A percentile compares a stretch with the other conserved stretches of the same genome.
Conservation (phyloP, 1,284 basidiomycete species). For the Austroboletus niveus region DNA sequence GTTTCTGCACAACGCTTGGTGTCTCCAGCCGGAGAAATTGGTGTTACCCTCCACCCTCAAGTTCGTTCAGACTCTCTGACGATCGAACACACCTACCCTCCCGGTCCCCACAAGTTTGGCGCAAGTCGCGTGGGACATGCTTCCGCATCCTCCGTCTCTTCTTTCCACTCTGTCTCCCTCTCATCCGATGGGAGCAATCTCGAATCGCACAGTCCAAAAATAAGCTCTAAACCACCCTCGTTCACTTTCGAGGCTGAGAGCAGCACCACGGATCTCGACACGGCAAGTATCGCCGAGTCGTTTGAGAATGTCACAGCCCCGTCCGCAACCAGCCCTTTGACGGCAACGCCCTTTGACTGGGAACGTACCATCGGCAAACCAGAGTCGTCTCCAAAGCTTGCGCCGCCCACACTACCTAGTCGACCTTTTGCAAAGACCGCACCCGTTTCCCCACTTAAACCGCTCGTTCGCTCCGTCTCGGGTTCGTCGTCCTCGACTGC, state of each 20-base stretch:
- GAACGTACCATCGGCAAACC: conserved; percentile 36
- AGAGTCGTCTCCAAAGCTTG: conserved; percentile 25
- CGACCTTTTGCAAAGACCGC: conserved; percentile 36
- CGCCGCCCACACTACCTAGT: conserved; percentile 57
- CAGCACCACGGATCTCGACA: conserved; percentile 43
- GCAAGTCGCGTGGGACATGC: conserved; percentile 45
- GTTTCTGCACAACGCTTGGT: conserved; percentile 28
- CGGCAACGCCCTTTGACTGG: conserved; percentile 44
- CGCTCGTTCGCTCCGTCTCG: conserved; percentile 30
- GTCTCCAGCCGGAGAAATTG: conserved; percentile 16
- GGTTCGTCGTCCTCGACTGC: conserved; percentile 32
- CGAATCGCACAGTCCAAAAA: conserved; percentile 33
- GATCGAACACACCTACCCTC: conserved; percentile 57
- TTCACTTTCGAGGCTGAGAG: conserved; percentile 46
- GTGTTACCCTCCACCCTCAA: conserved; percentile 30
- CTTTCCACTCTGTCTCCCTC: conserved; percentile 77
- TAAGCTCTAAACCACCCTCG: conserved; percentile 32
- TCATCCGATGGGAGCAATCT: conserved; percentile 59
- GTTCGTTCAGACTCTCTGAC: conserved; percentile 44
- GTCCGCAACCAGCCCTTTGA: conserved; percentile 44
- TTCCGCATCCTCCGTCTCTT: conserved; percentile 69
- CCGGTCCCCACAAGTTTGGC: conserved; percentile 36
- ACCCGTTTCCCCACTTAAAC: conserved; percentile 31
- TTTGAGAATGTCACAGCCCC: conserved; percentile 64
- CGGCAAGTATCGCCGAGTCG: conserved; percentile 61